Evolutionary conservation across 495 filamentous ascomycete genomes (phyloP).

Genomic region (Xylaria venustula): DNA sequence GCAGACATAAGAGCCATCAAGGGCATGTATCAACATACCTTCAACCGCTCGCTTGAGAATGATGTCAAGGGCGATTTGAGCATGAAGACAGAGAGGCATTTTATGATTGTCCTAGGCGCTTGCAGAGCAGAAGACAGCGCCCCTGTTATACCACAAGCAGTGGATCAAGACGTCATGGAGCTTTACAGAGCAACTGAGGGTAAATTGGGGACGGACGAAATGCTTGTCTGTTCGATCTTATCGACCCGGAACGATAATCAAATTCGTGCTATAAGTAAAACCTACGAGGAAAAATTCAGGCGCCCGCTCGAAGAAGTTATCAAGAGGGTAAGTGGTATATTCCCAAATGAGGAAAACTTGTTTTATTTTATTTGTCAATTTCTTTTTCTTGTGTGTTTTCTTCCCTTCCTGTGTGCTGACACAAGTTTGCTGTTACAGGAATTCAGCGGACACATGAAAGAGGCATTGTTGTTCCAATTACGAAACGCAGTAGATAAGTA

Average conservation of each 20-base stretch:
- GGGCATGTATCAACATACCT: constrained; percentile 64
- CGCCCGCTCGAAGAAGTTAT: constrained; percentile 68
- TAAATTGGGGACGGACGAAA: constrained; percentile 68
- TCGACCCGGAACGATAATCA: constrained; percentile 71
- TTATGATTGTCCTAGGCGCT: constrained; percentile 71
- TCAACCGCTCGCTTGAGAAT: constrained; percentile 56
- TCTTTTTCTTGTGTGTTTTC: no score
- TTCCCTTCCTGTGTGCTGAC: background rate
- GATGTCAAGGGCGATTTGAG: constrained; percentile 77
- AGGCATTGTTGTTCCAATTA: constrained; percentile 76
- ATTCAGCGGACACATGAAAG: constrained; percentile 90
- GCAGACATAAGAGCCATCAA: constrained; percentile 84
- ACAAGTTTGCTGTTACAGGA: constrained; percentile 42
- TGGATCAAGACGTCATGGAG: constrained; percentile 69
- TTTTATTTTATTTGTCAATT: no score
- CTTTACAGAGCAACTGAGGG: constrained; percentile 72
- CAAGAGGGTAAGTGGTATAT: constrained; percentile 56
- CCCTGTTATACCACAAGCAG: constrained; percentile 64
- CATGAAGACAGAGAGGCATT: constrained; percentile 79
- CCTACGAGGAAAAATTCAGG: constrained; percentile 66
- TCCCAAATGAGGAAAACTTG: no score
- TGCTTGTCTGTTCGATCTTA: constrained; percentile 74
- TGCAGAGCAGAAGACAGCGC: constrained; percentile 71
- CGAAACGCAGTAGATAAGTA: constrained; percentile 74
- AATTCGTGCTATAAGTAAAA: constrained; percentile 72